Percentiles rank a stretch among this genome's conserved stretches.
Conservation (phyloP, 2,329 filamentous ascomycete species). For the Kalmusia sp. region DNA sequence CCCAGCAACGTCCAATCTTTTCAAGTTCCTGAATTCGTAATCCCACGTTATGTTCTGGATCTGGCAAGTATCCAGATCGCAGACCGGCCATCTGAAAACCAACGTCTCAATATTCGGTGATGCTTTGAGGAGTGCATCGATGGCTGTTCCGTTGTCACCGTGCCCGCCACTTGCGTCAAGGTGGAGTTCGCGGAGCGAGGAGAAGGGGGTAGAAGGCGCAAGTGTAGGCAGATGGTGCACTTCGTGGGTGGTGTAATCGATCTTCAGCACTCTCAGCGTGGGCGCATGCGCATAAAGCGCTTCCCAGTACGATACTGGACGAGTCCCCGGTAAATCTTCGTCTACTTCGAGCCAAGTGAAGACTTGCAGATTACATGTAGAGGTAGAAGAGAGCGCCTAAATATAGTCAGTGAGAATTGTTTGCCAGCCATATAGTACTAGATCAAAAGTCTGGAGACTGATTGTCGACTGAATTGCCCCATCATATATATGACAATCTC, state of each 20-base stretch:
- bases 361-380: not conserved
- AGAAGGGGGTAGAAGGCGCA: slow-evolving; percentile 1
- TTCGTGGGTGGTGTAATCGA: slow-evolving; percentile 9
- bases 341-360: not conserved
- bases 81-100: slow-evolving; percentile 14
- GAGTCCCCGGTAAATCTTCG: not conserved
- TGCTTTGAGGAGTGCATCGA: slow-evolving; percentile 9
- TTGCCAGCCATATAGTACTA: too few species aligned
- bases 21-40: slow-evolving; percentile 12
- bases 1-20: slow-evolving; percentile 1
- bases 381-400: not conserved
- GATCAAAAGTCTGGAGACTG: too few species aligned
- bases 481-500: too few species aligned
- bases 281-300: not conserved
- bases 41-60: slow-evolving; percentile 19
- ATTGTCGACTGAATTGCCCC: too few species aligned
- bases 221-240: not conserved
- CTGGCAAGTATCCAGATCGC: slow-evolving; percentile 19
- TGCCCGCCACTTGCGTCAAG: slow-evolving; percentile 7
- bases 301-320: slow-evolving; percentile 4
- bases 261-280: not conserved
- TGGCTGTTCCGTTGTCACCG: slow-evolving; percentile 7
- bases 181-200: not conserved
- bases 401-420: too few species aligned
- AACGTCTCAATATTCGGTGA: slow-evolving; percentile 12